Base-by-base conservation (phyloP, 768 basidiomycete species). In the Cystofilobasidium capitatum region DNA sequence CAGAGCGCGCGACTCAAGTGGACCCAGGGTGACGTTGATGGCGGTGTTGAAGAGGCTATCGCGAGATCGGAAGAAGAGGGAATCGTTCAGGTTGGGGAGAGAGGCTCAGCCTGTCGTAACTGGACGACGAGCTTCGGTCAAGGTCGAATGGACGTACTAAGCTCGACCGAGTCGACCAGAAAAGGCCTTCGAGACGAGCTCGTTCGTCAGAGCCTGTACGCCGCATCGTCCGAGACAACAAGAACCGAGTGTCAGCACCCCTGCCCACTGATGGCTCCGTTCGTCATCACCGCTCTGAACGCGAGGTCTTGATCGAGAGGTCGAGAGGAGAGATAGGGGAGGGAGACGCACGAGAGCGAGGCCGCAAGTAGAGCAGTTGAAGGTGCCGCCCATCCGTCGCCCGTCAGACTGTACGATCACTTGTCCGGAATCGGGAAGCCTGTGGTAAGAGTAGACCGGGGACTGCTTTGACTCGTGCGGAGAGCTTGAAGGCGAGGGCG, bases 111-210 rank as follows among this genome's bases (percentile, higher is more conserved):
- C 40, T 16, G 13, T 42, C 36, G 17, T 16, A 17, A 14, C 42
- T 12, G 31, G 7, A 17, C 35, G 24, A 26, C 22, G 9, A 24
- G 61, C 8, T 14, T 22, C 17, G 17, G 12, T 22, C 6, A 9
- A 59, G n/a, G 26, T 10, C 35, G 22, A 12, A 42, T 22, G 42
- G 39, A 70, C 75, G 55, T 58, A 77, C 76, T 74, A 78, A 26
- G 77, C 76, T 55, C 71, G 57, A 1, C 76, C 77, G 29, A 71
- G 70, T 17, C 74, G 58, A 0, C 76, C 77, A 22, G 70, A 75
- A 61, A 78, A 78, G 0, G 76, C 74, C 44, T 76, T 76, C 13
- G 75, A 76, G 17, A 77, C 74, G 17, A 77, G 71, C 62, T 78
- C 77, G 66, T 76, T 73, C 51, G 75, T 75, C 12, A 77, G 63